Percentiles rank a stretch among this genome's conserved stretches.
Evolutionary conservation across 495 filamentous ascomycete species (phyloP).

Genomic region (Pseudoneurospora amorphoporcata): DNA sequence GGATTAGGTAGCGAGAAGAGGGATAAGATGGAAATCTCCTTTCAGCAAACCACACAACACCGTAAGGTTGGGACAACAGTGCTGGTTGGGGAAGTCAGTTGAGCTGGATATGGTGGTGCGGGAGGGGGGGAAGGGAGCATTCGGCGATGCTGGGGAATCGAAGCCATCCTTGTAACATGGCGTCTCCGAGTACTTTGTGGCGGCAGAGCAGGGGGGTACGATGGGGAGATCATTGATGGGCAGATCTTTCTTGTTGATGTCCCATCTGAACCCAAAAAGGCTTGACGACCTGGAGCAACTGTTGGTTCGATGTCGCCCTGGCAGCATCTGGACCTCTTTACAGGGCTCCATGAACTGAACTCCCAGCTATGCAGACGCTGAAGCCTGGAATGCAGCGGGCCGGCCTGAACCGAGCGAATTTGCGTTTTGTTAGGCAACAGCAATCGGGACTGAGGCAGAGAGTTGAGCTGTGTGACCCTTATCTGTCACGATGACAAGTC

Average conservation of each 20-base stretch:
- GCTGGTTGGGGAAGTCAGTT: slow-evolving; percentile 4
- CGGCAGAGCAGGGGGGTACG: slow-evolving; percentile 2
- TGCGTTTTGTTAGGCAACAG: not conserved
- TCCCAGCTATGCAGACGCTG: not conserved
- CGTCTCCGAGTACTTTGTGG: slow-evolving; percentile 6
- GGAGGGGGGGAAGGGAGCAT: slow-evolving; percentile 9
- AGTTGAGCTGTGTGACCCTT: not conserved
- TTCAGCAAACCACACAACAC: slow-evolving; percentile 1
- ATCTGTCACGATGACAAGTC: not conserved
- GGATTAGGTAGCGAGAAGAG: slow-evolving; percentile 13
- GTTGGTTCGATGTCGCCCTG: not conserved
- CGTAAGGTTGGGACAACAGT: slow-evolving; percentile 7
- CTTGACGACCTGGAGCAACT: not conserved
- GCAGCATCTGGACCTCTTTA: not conserved
- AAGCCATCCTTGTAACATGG: slow-evolving; percentile 2
- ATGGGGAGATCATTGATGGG: slow-evolving; percentile 18
- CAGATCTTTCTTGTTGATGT: slow-evolving; percentile 17
- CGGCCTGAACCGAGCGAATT: slow-evolving; percentile 9
- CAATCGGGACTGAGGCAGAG: not conserved
- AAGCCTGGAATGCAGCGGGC: not conserved
- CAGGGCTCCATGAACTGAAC: not conserved
- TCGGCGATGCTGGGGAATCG: slow-evolving; percentile 2
- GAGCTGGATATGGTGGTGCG: slow-evolving; percentile 8
- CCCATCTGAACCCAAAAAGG: slow-evolving; percentile 6
- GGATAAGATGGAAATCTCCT: slow-evolving; percentile 1